Evolutionary conservation across 352 stramenopile genomes (phyloP).

Genomic region (Phytophthora pinifolia): DNA sequence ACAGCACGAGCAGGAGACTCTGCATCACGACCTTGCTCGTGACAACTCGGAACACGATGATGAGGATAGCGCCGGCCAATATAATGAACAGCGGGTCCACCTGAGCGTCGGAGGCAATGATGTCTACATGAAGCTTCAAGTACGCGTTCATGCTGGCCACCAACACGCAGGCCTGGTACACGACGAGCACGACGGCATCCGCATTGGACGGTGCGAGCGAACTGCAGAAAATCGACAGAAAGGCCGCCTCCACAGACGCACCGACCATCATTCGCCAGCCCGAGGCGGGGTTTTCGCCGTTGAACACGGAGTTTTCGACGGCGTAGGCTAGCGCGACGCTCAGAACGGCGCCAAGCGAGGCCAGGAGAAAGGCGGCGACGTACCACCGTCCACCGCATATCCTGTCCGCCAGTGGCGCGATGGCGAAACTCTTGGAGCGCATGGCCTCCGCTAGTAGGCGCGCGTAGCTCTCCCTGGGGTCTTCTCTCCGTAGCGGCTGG

Average conservation of each 20-base stretch:
- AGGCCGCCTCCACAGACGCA: conserved; percentile 28
- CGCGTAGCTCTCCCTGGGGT: conserved; percentile 29
- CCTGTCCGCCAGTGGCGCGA: conserved; percentile 25
- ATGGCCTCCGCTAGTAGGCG: conserved; percentile 24
- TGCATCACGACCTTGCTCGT: conserved; percentile 53
- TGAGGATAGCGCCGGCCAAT: conserved; percentile 37
- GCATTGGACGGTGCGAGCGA: conserved; percentile 36
- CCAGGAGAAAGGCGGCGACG: conserved; percentile 27
- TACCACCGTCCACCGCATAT: conserved; percentile 36
- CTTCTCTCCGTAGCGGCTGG: conserved; percentile 24
- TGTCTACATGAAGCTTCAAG: conserved; percentile 38
- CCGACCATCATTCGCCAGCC: conserved; percentile 43
- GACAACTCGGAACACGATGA: conserved; percentile 50
- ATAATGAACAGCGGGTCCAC: conserved; percentile 51
- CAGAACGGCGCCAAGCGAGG: conserved; percentile 15
- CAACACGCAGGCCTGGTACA: conserved; percentile 50
- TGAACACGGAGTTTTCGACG: conserved; percentile 32
- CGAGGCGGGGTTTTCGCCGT: conserved; percentile 9
- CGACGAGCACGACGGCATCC: conserved; percentile 40
- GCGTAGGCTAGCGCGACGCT: conserved; percentile 27
- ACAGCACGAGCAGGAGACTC: conserved; percentile 42
- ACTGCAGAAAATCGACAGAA: conserved; percentile 36
- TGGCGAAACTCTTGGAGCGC: conserved; percentile 34
- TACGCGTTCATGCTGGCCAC: conserved; percentile 55
- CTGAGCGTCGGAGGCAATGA: conserved; percentile 34